These are phyloP conservation scores for Colletotrichum sp. DNA, from an alignment of 2,329 filamentous ascomycete species.

Conservation along the genomic window DNA sequence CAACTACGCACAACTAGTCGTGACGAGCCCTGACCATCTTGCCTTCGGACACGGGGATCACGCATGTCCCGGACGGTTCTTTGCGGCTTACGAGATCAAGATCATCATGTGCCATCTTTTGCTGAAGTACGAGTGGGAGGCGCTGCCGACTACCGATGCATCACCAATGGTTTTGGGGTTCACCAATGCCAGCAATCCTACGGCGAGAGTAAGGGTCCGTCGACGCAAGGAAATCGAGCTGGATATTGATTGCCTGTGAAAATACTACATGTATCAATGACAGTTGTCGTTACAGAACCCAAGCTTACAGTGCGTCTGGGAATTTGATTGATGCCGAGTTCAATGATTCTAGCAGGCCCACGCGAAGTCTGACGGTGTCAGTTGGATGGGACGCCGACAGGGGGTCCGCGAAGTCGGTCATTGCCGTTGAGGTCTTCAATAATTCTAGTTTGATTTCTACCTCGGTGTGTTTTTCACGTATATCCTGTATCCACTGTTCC, in stretches of 20 bases:
- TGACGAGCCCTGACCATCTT: not conserved
- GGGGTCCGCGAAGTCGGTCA: not conserved
- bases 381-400: not conserved
- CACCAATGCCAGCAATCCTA: not conserved
- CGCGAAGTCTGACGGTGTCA: not conserved
- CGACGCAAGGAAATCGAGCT: not conserved
- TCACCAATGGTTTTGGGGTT: not conserved
- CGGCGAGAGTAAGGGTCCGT: not conserved
- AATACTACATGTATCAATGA: not conserved
- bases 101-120: not conserved
- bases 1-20: not conserved
- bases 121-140: not conserved
- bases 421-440: not conserved
- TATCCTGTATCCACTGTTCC: no score
- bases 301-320: not conserved
- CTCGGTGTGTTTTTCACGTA: no score
- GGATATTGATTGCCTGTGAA: not conserved
- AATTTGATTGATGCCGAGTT: not conserved
- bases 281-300: accelerated
- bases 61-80: not conserved
- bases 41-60: not conserved
- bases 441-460: no score
- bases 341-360: accelerated
- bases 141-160: not conserved
- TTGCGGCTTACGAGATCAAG: not conserved